Conservation (phyloP, 768 basidiomycete genomes). For the Amyloporia xantha region DNA sequence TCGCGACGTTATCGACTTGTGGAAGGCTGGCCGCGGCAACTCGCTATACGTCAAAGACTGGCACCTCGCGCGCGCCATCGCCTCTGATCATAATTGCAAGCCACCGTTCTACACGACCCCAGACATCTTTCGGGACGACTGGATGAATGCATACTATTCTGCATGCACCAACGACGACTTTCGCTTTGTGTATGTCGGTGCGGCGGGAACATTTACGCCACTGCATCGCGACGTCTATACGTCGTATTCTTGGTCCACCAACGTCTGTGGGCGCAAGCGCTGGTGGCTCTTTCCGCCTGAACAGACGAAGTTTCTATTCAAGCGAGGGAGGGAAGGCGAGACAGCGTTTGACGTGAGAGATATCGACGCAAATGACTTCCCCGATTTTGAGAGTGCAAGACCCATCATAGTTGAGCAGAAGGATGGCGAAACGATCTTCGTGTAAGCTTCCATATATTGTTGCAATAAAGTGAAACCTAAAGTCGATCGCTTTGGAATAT, state of each 20-base stretch:
- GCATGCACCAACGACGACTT: conserved; percentile 23
- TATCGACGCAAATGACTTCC: conserved; percentile 9
- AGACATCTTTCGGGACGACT: conserved; percentile 23
- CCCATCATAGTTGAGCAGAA: conserved; percentile 21
- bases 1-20: conserved; percentile 16
- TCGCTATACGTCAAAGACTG: conserved; percentile 25
- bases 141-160: conserved; percentile 26
- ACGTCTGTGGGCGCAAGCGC: conserved; percentile 22
- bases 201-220: conserved; percentile 22
- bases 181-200: conserved; percentile 24
- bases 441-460: conserved; percentile 12
- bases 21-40: conserved; percentile 14
- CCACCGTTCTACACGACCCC: conserved; percentile 17
- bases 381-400: conserved; percentile 9
- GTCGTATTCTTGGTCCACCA: conserved; percentile 27
- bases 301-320: conserved; percentile 17
- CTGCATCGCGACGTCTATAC: conserved; percentile 25
- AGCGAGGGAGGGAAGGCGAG: conserved; percentile 14
- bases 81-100: no score
- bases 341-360: conserved; percentile 20
- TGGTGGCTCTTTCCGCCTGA: conserved; percentile 25
- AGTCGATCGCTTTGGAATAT: no score
- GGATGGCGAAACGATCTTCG: conserved; percentile 23
- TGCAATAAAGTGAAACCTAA: no score
- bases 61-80: conserved; percentile 20